Conservation (phyloP, 2,329 filamentous ascomycete genomes). For the Colletotrichum spinosum region DNA sequence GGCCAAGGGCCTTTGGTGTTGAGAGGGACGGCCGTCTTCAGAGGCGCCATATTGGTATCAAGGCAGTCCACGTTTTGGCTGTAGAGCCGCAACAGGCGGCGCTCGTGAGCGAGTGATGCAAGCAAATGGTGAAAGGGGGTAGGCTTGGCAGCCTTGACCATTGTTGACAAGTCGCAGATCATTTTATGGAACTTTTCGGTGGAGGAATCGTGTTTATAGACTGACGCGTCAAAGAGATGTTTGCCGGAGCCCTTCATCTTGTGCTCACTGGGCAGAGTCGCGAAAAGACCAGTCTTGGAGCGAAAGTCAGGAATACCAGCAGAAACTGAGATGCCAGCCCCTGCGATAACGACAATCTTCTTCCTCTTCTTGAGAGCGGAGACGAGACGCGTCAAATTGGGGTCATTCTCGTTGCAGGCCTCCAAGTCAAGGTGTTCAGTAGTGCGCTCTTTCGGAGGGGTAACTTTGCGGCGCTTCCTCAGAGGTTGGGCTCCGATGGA, state of each 20-base stretch:
- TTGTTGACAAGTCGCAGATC: slow-evolving; percentile 87
- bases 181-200: slow-evolving; percentile 95
- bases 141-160: slow-evolving; percentile 81
- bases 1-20: slow-evolving; percentile 91
- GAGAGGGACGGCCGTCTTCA: slow-evolving; percentile 85
- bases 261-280: slow-evolving; percentile 84
- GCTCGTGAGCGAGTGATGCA: slow-evolving; percentile 88
- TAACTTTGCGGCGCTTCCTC: slow-evolving; percentile 79
- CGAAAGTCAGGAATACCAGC: slow-evolving; percentile 98
- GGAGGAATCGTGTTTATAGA: slow-evolving; percentile 91
- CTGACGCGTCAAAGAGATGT: slow-evolving; percentile 95
- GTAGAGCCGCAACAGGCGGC: slow-evolving; percentile 88
- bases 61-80: slow-evolving; percentile 98
- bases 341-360: slow-evolving; percentile 96
- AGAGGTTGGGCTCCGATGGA: slow-evolving; percentile 76
- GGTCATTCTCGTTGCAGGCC: slow-evolving; percentile 56
- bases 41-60: slow-evolving; percentile 83
- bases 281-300: slow-evolving; percentile 90
- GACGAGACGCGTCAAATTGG: slow-evolving; percentile 76
- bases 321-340: slow-evolving; percentile 95
- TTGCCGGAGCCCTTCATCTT: slow-evolving; percentile 95
- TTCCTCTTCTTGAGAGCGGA: slow-evolving; percentile 86
- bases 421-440: slow-evolving; percentile 85
- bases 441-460: slow-evolving; percentile 72
- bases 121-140: slow-evolving; percentile 95